phyloP scores from a whole-genome alignment of 768 basidiomycete species.

The Leccinellum albellum region DNA sequence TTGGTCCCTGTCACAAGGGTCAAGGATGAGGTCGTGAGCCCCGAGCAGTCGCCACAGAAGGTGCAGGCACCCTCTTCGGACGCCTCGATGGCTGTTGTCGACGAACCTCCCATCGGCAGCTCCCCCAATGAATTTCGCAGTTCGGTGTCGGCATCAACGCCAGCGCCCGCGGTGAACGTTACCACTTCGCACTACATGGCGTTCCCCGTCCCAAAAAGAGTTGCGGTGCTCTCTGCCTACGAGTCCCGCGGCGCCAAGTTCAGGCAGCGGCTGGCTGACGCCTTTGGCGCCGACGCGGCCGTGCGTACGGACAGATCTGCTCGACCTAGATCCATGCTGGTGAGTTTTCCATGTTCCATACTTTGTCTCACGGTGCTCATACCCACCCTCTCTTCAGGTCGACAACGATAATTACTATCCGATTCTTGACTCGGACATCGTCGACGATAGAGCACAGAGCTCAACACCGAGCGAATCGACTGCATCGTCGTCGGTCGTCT shows the following conservation, averaged over 20 bases:
- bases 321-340: conserved; percentile 11
- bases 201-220: not conserved
- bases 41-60: not conserved
- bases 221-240: conserved; percentile 9
- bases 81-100: not conserved
- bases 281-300: conserved; percentile 17
- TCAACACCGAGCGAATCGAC: conserved; percentile 1
- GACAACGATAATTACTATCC: conserved; percentile 6
- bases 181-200: not conserved
- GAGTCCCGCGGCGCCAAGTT: conserved; percentile 20
- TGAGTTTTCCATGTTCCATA: not conserved
- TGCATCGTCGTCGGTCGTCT: not conserved
- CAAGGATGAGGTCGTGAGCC: not conserved
- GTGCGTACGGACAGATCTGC: conserved; percentile 24
- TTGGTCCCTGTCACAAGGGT: not conserved
- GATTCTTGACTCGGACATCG: conserved; percentile 1
- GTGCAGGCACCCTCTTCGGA: not conserved
- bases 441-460: conserved; percentile 1
- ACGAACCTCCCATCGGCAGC: not conserved
- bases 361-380: not conserved
- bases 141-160: not conserved
- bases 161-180: not conserved
- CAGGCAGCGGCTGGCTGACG: conserved; percentile 13
- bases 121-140: not conserved
- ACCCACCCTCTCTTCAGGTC: conserved; percentile 6